Evolutionary conservation across 495 filamentous ascomycete genomes (phyloP), one percentile per base, ranked within the genome.

Genomic region (Neurospora sp.): DNA sequence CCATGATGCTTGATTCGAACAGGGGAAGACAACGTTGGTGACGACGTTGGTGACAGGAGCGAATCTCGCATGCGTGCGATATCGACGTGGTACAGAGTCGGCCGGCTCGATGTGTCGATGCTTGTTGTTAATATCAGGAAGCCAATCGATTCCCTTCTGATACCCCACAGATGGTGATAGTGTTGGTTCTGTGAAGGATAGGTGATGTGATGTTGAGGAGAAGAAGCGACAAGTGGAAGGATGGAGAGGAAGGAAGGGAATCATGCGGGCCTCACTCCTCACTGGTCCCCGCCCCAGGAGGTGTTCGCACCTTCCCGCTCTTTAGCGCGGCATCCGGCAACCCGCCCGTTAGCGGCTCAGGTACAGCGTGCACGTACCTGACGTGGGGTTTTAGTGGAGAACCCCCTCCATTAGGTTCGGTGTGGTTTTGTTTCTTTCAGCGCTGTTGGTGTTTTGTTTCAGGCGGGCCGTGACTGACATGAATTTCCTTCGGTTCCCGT

Each of bases 291-390:
- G 39, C 70, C 68, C 10, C 27, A 39, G n/a, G 44, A 44, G 69
- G 69, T 71, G 75, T 38, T 69, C 77, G 75, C 71, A 77, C 74
- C 75, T 73, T 72, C 68, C 77, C 70, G 72, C 68, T 68, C 18
- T 53, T 78, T 78, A 75, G 77, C 70, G 41, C 41, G 59, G 72
- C 65, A 46, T 31, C 70, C 65, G 59, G 44, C 59, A 35, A 27
- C 72, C 39, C 39, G 42, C 18, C 10, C 9, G 10, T 27, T 53
- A 27, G 20, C 20, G 48, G 48, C 48, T 59, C 48, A 27, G 48
- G 10, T 46, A 20, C 8, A 48, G 42, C 42, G 6, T 44, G 18
- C 42, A 44, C n/a, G 44, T 48, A 53, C n/a, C 46, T 53, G 9
- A 5, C 4, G 4, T n/a, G n/a, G n/a, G n/a, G n/a, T 27, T 59